A percentile compares a stretch with the other conserved stretches of the same genome.
phyloP scores from a whole-genome alignment of 805 yeast species.

The Scheffersomyces ergatensis region DNA sequence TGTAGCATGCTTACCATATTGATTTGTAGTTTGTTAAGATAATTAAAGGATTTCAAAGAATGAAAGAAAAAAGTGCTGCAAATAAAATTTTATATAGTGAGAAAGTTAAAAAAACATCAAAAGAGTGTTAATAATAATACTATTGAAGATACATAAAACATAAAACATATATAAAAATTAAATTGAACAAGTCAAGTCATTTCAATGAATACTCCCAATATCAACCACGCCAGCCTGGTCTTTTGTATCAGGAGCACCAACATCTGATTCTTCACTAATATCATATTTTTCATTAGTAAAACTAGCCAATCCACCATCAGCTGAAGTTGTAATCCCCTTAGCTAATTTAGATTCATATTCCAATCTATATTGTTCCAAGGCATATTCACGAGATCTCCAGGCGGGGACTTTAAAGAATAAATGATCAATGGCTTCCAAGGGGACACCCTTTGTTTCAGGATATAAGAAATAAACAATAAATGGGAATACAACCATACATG shows the following conservation, averaged over 20 bases:
- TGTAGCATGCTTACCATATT: too few species aligned
- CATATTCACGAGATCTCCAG: slow-evolving; percentile 28
- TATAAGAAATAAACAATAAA: slow-evolving; percentile 28
- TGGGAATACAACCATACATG: slow-evolving; percentile 24
- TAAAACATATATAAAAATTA: too few species aligned
- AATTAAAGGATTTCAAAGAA: too few species aligned
- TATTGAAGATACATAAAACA: too few species aligned
- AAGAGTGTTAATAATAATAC: too few species aligned
- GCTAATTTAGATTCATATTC: slow-evolving; percentile 1
- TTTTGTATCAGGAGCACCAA: neutral
- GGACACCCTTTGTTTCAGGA: slow-evolving; percentile 39
- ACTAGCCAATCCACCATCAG: neutral
- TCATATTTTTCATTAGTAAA: neutral
- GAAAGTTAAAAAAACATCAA: too few species aligned
- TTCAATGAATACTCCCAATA: neutral
- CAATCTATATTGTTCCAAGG: slow-evolving; percentile 11
- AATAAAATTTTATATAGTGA: too few species aligned
- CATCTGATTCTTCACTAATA: slow-evolving; percentile 1
- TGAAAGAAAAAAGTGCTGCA: too few species aligned
- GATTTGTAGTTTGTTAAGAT: too few species aligned
- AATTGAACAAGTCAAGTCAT: too few species aligned
- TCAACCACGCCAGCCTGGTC: neutral
- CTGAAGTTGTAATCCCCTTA: too few species aligned
- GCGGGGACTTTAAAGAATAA: slow-evolving; percentile 30
- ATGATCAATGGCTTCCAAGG: slow-evolving; percentile 30